phyloP scores from a whole-genome alignment of 75 land plant species.

The Sequoia sempervirens region DNA sequence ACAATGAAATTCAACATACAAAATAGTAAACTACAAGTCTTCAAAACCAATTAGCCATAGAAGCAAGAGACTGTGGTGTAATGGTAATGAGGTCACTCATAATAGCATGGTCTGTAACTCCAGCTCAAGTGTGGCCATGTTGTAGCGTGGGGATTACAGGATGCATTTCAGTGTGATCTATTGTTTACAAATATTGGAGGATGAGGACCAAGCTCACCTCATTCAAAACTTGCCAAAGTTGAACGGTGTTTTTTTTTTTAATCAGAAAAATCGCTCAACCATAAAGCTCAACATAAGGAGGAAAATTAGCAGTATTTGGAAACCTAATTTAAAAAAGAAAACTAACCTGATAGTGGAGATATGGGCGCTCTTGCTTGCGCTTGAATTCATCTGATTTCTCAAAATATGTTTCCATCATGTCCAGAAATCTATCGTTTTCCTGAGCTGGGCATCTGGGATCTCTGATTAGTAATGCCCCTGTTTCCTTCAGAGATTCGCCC shows the following conservation, averaged over 20 bases:
- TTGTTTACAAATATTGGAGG: background rate
- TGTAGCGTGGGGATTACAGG: background rate
- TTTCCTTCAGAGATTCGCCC: constrained; percentile 55
- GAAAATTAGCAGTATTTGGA: background rate
- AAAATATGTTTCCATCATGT: constrained; percentile 96
- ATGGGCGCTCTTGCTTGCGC: constrained; percentile 73
- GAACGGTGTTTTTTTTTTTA: too few relatives aligned
- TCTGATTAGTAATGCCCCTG: constrained; percentile 81
- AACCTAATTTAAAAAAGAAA: background rate
- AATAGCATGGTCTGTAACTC: too few relatives aligned
- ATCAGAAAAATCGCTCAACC: background rate
- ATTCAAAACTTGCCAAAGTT: background rate
- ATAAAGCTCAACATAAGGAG: background rate
- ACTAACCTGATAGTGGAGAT: constrained; percentile 84
- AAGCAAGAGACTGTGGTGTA: too few relatives aligned
- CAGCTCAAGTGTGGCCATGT: too few relatives aligned
- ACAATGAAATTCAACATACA: too few relatives aligned
- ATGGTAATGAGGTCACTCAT: too few relatives aligned
- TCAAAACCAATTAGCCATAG: too few relatives aligned
- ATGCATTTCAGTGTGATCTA: background rate
- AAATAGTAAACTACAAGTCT: too few relatives aligned
- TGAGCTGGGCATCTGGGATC: constrained; percentile 85
- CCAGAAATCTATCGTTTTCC: constrained; percentile 86
- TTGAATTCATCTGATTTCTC: constrained; percentile 56
- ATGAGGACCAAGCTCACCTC: background rate